Evolutionary conservation across 169 alveolate species (phyloP), one percentile per base, ranked within the genome.

Genomic region (Fabrea salina): DNA sequence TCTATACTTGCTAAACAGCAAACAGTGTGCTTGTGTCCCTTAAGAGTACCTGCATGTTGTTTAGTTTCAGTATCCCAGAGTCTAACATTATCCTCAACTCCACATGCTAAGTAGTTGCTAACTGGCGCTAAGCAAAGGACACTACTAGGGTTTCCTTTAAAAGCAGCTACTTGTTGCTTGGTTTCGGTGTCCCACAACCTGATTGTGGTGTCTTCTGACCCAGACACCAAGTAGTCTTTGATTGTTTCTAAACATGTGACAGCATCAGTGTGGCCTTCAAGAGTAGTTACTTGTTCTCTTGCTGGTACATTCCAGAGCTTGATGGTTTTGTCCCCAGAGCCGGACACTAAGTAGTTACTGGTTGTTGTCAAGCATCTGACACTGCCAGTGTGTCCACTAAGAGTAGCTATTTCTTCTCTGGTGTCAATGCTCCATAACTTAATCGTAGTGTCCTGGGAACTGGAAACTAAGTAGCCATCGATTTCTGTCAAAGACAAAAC

Each of bases 271-370:
- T 44, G 53, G 16, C 53, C 53, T 44, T 44, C 22, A 11, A 44
- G 16, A 44, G 16, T 16, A 11, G 11, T 11, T 11, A 44, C 16
- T 44, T 44, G 16, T 11, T 11, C 22, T 16, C 16, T 44, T 43
- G 41, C 66, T 44, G 16, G 11, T 44, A 11, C 53, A 44, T n/a
- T n/a, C 95, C 97, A 91, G 13, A 70, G 25, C 27, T 39, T 22
- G 11, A 70, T 70, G 19, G 75, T 64, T 64, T 64, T 32, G n/a
- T 64, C 75, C 35, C 41, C 19, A 0, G 75, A 64, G 0, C 56
- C 50, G 1, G 75, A 64, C 19, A 64, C 5, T 3, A 64, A 5
- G n/a, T 37, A 64, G 19, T 19, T 19, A 7, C 75, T 40, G 37
- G 56, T 37, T 16, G 41, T 25, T 37, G 33, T 39, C 13, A 39